These are phyloP conservation scores for Musa balbisiana DNA, from an alignment of 202 grass and related monocot genomes.

Conservation along the genomic window DNA sequence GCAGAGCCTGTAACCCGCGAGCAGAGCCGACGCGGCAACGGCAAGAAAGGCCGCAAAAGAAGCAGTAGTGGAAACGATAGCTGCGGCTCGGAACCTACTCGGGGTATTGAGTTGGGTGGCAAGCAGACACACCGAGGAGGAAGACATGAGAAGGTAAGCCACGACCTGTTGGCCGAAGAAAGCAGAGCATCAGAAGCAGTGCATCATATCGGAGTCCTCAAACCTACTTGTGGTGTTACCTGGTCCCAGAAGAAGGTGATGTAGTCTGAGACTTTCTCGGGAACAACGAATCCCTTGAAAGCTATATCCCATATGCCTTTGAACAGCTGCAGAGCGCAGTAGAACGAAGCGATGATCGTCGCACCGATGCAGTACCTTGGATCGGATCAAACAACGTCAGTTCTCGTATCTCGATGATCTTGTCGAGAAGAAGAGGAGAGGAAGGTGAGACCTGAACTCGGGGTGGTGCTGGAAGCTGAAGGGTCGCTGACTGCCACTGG, in stretches of 20 bases:
- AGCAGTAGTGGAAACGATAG: background rate
- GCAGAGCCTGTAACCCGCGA: slow-evolving; percentile 12
- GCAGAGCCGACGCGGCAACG: background rate
- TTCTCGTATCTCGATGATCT: too few species aligned
- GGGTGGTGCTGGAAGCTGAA: background rate
- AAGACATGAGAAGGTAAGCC: slow-evolving; percentile 17
- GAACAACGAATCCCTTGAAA: background rate
- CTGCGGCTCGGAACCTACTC: background rate
- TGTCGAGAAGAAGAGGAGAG: background rate
- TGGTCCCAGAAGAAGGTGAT: slow-evolving; percentile 14
- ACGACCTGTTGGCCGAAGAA: background rate
- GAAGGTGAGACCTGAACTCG: background rate
- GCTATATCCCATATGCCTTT: slow-evolving; percentile 8
- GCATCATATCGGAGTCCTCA: background rate
- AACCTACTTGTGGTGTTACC: background rate
- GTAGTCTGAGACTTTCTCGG: slow-evolving; percentile 5
- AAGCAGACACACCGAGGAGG: background rate
- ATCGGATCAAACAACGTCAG: background rate
- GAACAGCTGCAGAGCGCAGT: slow-evolving; percentile 3
- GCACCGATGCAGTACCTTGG: background rate
- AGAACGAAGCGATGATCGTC: background rate
- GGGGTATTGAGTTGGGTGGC: background rate
- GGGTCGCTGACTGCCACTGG: background rate
- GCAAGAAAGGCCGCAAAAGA: background rate
- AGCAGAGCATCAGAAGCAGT: background rate